Percentiles rank a stretch among this genome's conserved stretches.
Conservation (phyloP, 2,329 filamentous ascomycete species). For the Trichoderma koningii region DNA sequence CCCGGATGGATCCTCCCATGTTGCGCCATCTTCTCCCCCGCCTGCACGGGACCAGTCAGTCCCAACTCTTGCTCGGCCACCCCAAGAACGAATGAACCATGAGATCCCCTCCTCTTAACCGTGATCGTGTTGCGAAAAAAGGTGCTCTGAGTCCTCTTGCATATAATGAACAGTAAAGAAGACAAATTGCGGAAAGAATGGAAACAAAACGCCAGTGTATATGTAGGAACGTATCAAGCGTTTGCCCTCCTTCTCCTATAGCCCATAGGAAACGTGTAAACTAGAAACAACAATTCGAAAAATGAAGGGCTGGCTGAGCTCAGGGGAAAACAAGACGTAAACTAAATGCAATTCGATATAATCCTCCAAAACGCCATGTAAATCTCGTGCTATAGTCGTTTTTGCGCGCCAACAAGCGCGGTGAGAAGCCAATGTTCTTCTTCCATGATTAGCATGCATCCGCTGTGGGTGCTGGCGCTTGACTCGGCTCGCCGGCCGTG, state of each 20-base stretch:
- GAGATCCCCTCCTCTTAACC: background rate
- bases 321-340: background rate
- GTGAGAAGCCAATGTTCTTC: background rate
- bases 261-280: constrained; percentile 14
- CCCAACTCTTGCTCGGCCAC: background rate
- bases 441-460: background rate
- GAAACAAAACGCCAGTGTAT: constrained; percentile 12
- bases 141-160: background rate
- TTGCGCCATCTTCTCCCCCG: constrained; percentile 21
- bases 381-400: constrained; percentile 21
- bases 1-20: constrained; percentile 9
- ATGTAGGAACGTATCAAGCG: constrained; percentile 8
- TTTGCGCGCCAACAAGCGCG: background rate
- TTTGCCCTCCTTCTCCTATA: constrained; percentile 13
- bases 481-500: constrained; percentile 7
- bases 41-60: constrained; percentile 8
- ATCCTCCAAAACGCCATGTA: constrained; percentile 15
- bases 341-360: constrained; percentile 10
- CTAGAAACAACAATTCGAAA: constrained; percentile 16
- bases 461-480: background rate
- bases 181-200: background rate
- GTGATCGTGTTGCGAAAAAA: background rate
- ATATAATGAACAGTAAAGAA: background rate
- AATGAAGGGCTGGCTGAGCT: constrained; percentile 14
- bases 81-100: background rate